Evolutionary conservation across 371 early-diverging fungal species (phyloP).

Genomic region (Apophysomyces elegans): DNA sequence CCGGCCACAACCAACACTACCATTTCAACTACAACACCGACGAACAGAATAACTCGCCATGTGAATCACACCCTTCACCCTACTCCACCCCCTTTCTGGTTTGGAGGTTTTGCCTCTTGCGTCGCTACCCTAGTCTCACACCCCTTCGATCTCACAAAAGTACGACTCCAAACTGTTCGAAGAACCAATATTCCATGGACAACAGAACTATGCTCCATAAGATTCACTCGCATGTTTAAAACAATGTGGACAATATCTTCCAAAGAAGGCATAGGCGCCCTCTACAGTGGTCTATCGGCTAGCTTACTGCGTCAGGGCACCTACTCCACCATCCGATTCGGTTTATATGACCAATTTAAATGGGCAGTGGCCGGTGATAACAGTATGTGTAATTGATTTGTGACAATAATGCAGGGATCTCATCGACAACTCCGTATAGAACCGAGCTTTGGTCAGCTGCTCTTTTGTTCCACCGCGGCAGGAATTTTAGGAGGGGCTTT

Average conservation of each 20-base stretch:
- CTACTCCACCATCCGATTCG: constrained; percentile 76
- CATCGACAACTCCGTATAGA: constrained; percentile 17
- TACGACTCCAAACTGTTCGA: constrained; percentile 69
- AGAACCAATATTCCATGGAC: constrained; percentile 21
- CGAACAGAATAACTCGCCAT: background rate
- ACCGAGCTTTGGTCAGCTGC: constrained; percentile 54
- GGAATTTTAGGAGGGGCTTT: constrained; percentile 72
- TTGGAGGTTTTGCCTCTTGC: constrained; percentile 65
- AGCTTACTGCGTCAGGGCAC: constrained; percentile 71
- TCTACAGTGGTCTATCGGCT: constrained; percentile 69
- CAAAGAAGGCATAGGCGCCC: constrained; percentile 51
- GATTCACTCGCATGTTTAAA: constrained; percentile 44
- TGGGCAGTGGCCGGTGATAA: constrained; percentile 48
- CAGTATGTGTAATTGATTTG: constrained; percentile 29
- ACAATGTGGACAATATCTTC: constrained; percentile 46
- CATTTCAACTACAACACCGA: background rate
- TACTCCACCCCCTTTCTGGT: constrained; percentile 58
- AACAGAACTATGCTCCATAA: constrained; percentile 31
- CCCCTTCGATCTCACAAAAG: constrained; percentile 79
- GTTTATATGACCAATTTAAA: constrained; percentile 66
- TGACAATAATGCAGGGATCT: background rate
- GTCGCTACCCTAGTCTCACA: constrained; percentile 72
- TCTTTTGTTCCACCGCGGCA: constrained; percentile 63
- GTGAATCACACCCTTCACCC: constrained; percentile 1
- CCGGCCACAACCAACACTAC: background rate